phyloP scores from a whole-genome alignment of 2,329 filamentous ascomycete species.

The Cladobotryum protrusum region DNA sequence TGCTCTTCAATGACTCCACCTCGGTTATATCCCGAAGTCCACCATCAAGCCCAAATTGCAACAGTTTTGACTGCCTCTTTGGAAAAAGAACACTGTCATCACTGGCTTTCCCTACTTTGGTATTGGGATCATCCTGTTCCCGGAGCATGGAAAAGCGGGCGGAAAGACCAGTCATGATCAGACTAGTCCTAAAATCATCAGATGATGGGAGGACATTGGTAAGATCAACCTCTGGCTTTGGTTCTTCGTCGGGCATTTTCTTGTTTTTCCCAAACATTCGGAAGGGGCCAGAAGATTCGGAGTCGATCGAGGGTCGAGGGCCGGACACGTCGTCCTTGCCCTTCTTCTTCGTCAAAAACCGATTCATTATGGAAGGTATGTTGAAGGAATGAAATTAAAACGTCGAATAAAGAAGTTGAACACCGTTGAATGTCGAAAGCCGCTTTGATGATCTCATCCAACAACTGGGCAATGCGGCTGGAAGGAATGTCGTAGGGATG shows the following conservation, averaged over 20 bases:
- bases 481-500: no score
- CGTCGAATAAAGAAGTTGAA: background rate
- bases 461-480: background rate
- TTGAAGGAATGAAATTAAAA: background rate
- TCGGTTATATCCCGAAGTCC: conserved; percentile 81
- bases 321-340: conserved; percentile 47
- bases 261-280: conserved; percentile 51
- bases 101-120: conserved; percentile 85
- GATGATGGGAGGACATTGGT: conserved; percentile 66
- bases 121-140: conserved; percentile 87
- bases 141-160: conserved; percentile 94
- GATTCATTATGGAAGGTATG: conserved; percentile 50
- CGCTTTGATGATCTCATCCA: background rate
- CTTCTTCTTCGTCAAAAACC: conserved; percentile 66
- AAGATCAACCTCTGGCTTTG: conserved; percentile 66
- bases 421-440: background rate
- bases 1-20: conserved; percentile 70
- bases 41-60: conserved; percentile 57
- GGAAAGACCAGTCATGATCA: conserved; percentile 91
- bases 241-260: conserved; percentile 49
- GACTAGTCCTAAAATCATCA: conserved; percentile 90
- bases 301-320: conserved; percentile 47
- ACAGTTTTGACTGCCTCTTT: conserved; percentile 70
- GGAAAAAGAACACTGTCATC: conserved; percentile 88
- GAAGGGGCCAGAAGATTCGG: conserved; percentile 47